A percentile compares a stretch with the other conserved stretches of the same genome.
Evolutionary conservation across 805 yeast species (phyloP).

Genomic region (Spathaspora gorwiae): DNA sequence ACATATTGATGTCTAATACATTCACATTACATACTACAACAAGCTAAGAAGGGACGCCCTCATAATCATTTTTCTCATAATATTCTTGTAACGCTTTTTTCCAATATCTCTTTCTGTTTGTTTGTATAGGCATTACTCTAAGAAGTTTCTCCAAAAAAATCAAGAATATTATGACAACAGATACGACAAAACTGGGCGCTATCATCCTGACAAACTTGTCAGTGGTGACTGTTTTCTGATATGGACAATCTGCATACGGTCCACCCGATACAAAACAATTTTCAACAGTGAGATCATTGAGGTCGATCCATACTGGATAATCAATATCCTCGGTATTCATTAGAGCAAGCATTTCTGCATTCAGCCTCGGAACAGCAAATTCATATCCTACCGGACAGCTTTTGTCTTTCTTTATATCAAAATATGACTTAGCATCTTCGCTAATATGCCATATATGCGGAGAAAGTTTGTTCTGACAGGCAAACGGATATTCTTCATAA

Average conservation of each 20-base stretch:
- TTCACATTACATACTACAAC: not conserved
- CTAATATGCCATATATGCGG: constrained; percentile 44
- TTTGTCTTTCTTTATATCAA: constrained; percentile 29
- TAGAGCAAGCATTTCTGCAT: constrained; percentile 28
- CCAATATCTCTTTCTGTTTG: constrained; percentile 58
- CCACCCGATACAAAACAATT: constrained; percentile 90
- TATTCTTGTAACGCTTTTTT: constrained; percentile 56
- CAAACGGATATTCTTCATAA: constrained; percentile 44
- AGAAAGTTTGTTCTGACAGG: constrained; percentile 47
- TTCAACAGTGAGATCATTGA: constrained; percentile 68
- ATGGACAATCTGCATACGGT: constrained; percentile 73
- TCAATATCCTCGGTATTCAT: constrained; percentile 15
- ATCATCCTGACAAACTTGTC: constrained; percentile 59
- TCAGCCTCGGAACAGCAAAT: constrained; percentile 32
- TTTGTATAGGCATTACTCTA: constrained; percentile 63
- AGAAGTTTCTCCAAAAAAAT: constrained; percentile 50
- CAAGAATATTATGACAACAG: constrained; percentile 46
- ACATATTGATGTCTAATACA: not conserved
- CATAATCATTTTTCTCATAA: constrained; percentile 60
- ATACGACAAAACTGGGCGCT: constrained; percentile 61
- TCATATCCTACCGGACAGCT: constrained; percentile 31
- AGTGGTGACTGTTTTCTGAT: constrained; percentile 49
- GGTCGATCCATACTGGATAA: constrained; percentile 67
- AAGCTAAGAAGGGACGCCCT: constrained; percentile 76
- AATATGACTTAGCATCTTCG: constrained; percentile 33